Evolutionary conservation across 1,139 yeast genomes (phyloP).

Genomic region (Candida mesenterica): DNA sequence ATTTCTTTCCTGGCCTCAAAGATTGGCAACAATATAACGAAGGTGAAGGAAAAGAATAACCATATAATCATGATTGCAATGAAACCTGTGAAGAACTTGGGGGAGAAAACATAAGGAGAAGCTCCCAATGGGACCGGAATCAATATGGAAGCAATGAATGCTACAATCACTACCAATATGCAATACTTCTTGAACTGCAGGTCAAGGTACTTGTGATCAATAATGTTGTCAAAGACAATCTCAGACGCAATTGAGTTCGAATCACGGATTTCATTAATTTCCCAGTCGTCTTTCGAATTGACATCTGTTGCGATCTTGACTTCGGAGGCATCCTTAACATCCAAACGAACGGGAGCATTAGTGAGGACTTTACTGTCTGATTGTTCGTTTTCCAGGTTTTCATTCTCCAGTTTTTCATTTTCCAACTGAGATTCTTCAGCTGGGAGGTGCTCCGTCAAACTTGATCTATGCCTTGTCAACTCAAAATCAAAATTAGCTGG

Average conservation of each 20-base stretch:
- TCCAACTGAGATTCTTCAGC: no score
- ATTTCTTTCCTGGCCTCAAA: slow-evolving; percentile 16
- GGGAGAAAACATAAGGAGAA: slow-evolving; percentile 18
- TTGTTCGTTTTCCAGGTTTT: no score
- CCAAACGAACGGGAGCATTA: no score
- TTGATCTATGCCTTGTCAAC: slow-evolving; percentile 31
- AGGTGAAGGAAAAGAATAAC: slow-evolving; percentile 19
- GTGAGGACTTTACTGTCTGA: no score
- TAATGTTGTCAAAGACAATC: no score
- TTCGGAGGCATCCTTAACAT: no score
- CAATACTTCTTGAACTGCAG: slow-evolving; percentile 21
- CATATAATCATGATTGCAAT: slow-evolving; percentile 18
- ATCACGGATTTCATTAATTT: slow-evolving; percentile 5
- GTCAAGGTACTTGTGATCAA: slow-evolving; percentile 14
- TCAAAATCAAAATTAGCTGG: slow-evolving; percentile 38
- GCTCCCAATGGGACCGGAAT: slow-evolving; percentile 19
- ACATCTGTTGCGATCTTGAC: no score
- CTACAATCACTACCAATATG: slow-evolving; percentile 15
- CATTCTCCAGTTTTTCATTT: no score
- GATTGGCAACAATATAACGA: slow-evolving; percentile 18
- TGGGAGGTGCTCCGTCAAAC: slow-evolving; percentile 25
- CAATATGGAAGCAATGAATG: slow-evolving; percentile 15
- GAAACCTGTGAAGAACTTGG: slow-evolving; percentile 18
- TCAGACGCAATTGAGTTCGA: no score
- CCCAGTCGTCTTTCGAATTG: slow-evolving; percentile 8